Conservation (phyloP, 768 basidiomycete species). For the Kwoniella sp. region DNA sequence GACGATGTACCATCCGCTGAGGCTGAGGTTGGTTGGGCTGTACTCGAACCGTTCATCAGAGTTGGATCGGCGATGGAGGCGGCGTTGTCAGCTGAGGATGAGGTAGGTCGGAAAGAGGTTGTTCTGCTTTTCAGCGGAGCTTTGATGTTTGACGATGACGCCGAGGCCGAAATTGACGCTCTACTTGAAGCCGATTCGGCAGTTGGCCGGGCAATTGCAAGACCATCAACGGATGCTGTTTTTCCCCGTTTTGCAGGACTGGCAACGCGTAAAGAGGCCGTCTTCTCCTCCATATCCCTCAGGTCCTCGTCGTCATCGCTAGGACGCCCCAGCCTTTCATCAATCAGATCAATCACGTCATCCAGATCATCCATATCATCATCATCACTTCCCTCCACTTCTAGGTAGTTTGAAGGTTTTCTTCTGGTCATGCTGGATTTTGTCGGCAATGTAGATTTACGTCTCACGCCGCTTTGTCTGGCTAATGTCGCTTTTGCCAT, state of each 20-base stretch:
- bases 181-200: too few species aligned
- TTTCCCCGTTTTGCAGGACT: constrained; percentile 5
- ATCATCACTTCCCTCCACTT: constrained; percentile 4
- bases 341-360: too few species aligned
- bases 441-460: constrained; percentile 39
- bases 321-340: neutral
- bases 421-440: neutral
- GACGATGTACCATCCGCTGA: neutral
- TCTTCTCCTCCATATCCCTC: constrained; percentile 3
- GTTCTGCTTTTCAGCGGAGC: neutral
- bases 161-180: neutral
- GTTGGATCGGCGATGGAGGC: too few species aligned
- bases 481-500: neutral
- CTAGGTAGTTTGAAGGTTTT: neutral
- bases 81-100: neutral
- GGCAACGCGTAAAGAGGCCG: constrained; percentile 1
- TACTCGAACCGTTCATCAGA: too few species aligned
- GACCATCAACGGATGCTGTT: too few species aligned
- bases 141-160: neutral
- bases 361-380: constrained; percentile 24
- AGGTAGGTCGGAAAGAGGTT: constrained; percentile 1
- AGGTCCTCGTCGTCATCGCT: too few species aligned
- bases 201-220: too few species aligned
- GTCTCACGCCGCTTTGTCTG: constrained; percentile 20
- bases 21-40: neutral